Evolutionary conservation across 805 yeast genomes (phyloP), one percentile per base, ranked within the genome.

Genomic region (Suhomyces pyralidae): DNA sequence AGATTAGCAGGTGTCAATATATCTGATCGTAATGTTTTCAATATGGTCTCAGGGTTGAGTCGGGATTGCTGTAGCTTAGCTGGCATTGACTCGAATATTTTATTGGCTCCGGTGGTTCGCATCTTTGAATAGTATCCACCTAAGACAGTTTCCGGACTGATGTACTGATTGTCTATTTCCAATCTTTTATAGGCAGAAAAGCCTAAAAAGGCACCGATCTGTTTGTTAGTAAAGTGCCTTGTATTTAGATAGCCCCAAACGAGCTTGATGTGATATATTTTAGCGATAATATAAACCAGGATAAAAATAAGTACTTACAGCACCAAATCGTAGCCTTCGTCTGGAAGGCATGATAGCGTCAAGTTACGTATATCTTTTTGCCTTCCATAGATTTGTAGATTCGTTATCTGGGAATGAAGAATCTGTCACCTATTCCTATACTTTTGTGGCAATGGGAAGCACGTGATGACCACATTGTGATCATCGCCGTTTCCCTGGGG

Each of bases 171-270:
- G 15, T 55, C 46, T 14, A 52, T 17, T 45, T 51, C 58, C 19
- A 60, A 42, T 12, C 57, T 49, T 34, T 55, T 55, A 52, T 61
- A 62, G 10, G 59, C 59, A 7, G 67, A 59, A 9, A 61, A 45
- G 9, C 68, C 63, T 34, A 66, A 48, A 40, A 65, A 45, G 24
- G 65, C 58, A 3, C 66, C 66, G 45, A 63, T 52, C 68, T 66
- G 45, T 44, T 9, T n/a, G 54, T 52, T 40, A 51, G 55, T 51
- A 49, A 24, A 32, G n/a, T 10, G 9, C 10, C 17, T 15, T 8
- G 1, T 10, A 14, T 30, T 7, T 3, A 22, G 19, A 25, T 25
- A 14, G 22, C 6, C 32, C 34, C 32, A 17, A 25, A 25, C 34
- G 2, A 12, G n/a, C 32, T 12, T 12, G 3, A 26, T 12, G 32